Evolutionary conservation across 345 rosid genomes (phyloP), one percentile per base, ranked within the genome.

Genomic region (Murraya paniculata): DNA sequence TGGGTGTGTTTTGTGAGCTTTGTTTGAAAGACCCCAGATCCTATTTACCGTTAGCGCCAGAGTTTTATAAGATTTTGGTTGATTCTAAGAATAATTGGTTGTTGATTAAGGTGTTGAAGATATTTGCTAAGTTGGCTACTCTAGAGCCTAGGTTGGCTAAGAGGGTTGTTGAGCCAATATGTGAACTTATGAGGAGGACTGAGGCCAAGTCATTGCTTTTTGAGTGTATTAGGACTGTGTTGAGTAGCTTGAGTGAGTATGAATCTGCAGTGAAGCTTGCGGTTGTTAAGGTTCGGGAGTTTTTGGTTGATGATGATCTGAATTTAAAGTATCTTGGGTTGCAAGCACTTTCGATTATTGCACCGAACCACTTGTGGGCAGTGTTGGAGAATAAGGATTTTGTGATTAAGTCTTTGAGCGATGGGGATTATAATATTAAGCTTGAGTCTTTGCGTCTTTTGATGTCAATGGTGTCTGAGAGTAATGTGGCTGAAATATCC

Each of bases 31-130:
- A 94, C 53, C 93, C 99, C 39, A 80, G 64, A 76, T 87, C 94
- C 1, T 94, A 90, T 84, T 88, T 97, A 79, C 97, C 98, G 0
- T 80, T 97, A 72, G 98, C 99, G 35, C 98, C 98, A 0, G 98
- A 90, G 55, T 94, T 97, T 84, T 93, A 89, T 84, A 94, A 82
- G 83, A 84, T 94, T 73, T 71, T 97, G 76, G 93, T 93, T 1
- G 93, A 93, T 86, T 94, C 99, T 1, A 94, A 84, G 90, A 92
- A 90, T 81, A 94, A 93, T 82, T 94, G 98, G 99, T 89, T 92
- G 74, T 76, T 93, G 75, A 96, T 96, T 62, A 96, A 96, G 88
- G 92, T 93, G 78, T 84, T 91, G 86, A 91, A 96, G 88, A 85
- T 94, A 69, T 94, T 94, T 78, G 77, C 94, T 2, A 90, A 88